A percentile compares a stretch with the other conserved stretches of the same genome.
These are phyloP conservation scores for Dactylonectria macrodidyma DNA, from an alignment of 2,329 filamentous ascomycete genomes.

Conservation along the genomic window DNA sequence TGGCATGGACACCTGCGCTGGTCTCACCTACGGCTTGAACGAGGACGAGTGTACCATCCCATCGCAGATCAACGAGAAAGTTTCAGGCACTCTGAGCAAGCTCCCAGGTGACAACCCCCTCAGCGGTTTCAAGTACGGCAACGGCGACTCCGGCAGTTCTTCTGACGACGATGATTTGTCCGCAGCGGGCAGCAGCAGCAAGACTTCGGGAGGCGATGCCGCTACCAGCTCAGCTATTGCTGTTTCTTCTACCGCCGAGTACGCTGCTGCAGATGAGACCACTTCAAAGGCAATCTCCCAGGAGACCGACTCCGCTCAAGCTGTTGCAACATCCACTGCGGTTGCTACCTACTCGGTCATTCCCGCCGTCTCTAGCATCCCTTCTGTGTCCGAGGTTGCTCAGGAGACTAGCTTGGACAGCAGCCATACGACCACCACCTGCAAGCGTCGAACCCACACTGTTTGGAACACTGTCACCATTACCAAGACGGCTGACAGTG, in stretches of 20 bases:
- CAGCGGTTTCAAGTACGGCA: slow-evolving; percentile 66
- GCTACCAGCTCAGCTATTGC: slow-evolving; percentile 7
- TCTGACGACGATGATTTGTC: background rate
- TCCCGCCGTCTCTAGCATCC: slow-evolving; percentile 11
- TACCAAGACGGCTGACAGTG: slow-evolving; percentile 49
- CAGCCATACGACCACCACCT: slow-evolving; percentile 40
- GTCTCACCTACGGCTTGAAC: slow-evolving; percentile 69
- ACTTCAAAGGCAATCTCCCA: slow-evolving; percentile 31
- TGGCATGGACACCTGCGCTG: slow-evolving; percentile 75
- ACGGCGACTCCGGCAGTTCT: slow-evolving; percentile 26
- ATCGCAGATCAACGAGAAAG: slow-evolving; percentile 62
- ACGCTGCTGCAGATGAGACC: slow-evolving; percentile 28
- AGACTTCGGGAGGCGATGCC: slow-evolving; percentile 12
- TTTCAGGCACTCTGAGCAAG: slow-evolving; percentile 59
- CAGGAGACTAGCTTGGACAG: slow-evolving; percentile 38
- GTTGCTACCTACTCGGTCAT: slow-evolving; percentile 30
- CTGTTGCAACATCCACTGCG: slow-evolving; percentile 28
- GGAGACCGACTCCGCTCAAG: slow-evolving; percentile 12
- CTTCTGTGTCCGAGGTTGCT: slow-evolving; percentile 41
- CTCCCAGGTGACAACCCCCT: slow-evolving; percentile 72
- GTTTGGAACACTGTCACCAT: slow-evolving; percentile 64
- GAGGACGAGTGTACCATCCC: slow-evolving; percentile 66
- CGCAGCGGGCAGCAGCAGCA: slow-evolving; percentile 11
- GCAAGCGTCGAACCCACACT: slow-evolving; percentile 52
- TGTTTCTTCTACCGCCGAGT: slow-evolving; percentile 17